Evolutionary conservation across 352 stramenopile genomes (phyloP), one percentile per base, ranked within the genome.

Genomic region (Phytophthora palmivora): DNA sequence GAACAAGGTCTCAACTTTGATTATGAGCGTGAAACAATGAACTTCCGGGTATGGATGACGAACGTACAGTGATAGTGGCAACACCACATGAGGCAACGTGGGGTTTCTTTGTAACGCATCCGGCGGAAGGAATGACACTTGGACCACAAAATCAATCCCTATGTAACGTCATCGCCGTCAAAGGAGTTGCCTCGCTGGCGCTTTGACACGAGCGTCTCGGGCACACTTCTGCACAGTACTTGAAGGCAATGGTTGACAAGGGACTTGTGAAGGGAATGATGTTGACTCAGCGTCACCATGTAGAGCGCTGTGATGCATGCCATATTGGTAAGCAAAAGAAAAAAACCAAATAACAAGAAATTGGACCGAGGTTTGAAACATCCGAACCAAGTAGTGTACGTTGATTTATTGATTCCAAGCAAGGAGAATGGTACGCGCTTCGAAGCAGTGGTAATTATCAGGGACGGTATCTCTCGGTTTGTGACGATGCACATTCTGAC

Each of bases 191-290:
- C 16, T 14, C 8, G 9, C 16, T 58, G 26, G 15, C 33, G 10
- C 15, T 47, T 1, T 64, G 56, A 30, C 56, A 58, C 47, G 46
- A 64, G 19, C 37, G 37, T 19, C 39, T 58, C 8, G 56, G 46
- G 6, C 56, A 64, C 26, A 34, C 41, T 7, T 58, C 30, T n/a
- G 16, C 46, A 6, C 32, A 63, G 21, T 55, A 63, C 22, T 24
- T 55, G 3, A 45, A 49, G 36, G 41, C 24, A 15, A 55, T 63
- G 54, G 34, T 41, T 1, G 54, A 55, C 28, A 15, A 15, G 14
- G 44, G 11, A 15, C 14, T 58, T 4, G 39, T 50, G 26, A 34
- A 41, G 6, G 57, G 39, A n/a, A 58, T n/a, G n/a, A n/a, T n/a
- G n/a, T n/a, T n/a, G n/a, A n/a, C n/a, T n/a, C n/a, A n/a, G n/a